Evolutionary conservation across 441 rosid genomes (phyloP).

Genomic region (Geranium incanum): DNA sequence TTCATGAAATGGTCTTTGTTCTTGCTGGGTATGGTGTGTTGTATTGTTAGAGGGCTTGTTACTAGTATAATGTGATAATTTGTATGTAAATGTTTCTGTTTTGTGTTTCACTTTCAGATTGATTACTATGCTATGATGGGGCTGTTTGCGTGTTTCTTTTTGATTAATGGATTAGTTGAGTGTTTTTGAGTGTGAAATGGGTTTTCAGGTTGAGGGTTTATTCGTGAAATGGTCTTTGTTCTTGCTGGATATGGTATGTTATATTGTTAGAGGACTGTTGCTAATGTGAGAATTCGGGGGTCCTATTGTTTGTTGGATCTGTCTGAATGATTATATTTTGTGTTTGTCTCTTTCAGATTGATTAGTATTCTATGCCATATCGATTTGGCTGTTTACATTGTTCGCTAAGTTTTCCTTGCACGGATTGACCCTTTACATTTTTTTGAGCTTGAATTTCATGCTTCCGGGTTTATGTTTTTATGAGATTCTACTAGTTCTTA

Average conservation of each 20-base stretch:
- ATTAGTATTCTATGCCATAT: background rate
- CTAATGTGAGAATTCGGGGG: background rate
- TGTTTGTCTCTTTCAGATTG: background rate
- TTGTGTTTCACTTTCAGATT: background rate
- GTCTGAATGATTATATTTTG: background rate
- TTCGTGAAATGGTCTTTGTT: background rate
- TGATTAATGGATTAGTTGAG: background rate
- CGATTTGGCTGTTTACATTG: background rate
- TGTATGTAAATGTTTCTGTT: background rate
- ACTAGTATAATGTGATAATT: no score
- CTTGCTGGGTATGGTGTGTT: no score
- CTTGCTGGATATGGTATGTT: constrained; percentile 1
- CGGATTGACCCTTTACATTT: background rate
- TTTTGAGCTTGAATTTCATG: background rate
- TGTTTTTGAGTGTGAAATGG: background rate
- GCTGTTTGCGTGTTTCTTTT: no score
- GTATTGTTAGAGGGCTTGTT: no score
- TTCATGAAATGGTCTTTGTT: no score
- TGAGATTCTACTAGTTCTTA: background rate
- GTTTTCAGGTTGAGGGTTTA: background rate
- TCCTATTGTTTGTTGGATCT: background rate
- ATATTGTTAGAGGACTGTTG: background rate
- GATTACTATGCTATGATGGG: no score
- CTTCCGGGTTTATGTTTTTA: background rate
- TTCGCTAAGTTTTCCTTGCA: background rate